Base-by-base conservation (phyloP, 2,329 filamentous ascomycete species). In the Aphanocladium album region DNA sequence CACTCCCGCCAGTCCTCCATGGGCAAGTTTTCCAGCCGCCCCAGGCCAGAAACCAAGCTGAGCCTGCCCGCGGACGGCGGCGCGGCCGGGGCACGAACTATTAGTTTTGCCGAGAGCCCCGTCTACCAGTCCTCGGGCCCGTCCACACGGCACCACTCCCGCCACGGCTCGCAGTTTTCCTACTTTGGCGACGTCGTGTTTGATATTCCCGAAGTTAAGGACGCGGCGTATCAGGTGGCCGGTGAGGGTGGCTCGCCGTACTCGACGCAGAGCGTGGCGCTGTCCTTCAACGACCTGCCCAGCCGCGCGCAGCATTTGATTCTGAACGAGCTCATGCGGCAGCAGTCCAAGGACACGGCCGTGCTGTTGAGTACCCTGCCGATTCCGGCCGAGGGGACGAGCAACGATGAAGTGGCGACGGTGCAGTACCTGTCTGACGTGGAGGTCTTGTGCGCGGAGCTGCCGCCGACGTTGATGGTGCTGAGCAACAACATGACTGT, bases 401-500 rank as follows among this genome's bases (percentile, higher is more conserved):
- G 85, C 68, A 76, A 82, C 61, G 89, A 87, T 63, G 89, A 91
- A 71, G 77, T 79, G 45, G 85, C 89, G 19, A 90, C 89, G 67
- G 76, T 90, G 61, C 83, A 83, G 63, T 96, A 95, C 72, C 77
- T 96, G 52, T 87, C 84, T 54, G 89, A 92, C 72, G 78, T 93
- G 62, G 89, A 95, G 72, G 83, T 95, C 2, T 74, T 96, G 61
- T 93, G 89, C 72, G 84, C 88, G 67, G 88, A 84, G 12, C 76
- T 93, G 63, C 90, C 91, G 30, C 91, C 91, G 1, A 85, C 86
- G 50, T 72, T 96, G 67, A 77, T 96, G 72, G 89, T 96, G 43
- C 83, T 96, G 74, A 92, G 89, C 73, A 96, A 96, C 73, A 91
- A 87, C 68, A 92, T 96, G 89, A 96, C 90, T 17, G 91, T 96